Evolutionary conservation across 192 early-diverging fungal genomes (phyloP), one percentile per base, ranked within the genome.

Genomic region (Coemansia sp.): DNA sequence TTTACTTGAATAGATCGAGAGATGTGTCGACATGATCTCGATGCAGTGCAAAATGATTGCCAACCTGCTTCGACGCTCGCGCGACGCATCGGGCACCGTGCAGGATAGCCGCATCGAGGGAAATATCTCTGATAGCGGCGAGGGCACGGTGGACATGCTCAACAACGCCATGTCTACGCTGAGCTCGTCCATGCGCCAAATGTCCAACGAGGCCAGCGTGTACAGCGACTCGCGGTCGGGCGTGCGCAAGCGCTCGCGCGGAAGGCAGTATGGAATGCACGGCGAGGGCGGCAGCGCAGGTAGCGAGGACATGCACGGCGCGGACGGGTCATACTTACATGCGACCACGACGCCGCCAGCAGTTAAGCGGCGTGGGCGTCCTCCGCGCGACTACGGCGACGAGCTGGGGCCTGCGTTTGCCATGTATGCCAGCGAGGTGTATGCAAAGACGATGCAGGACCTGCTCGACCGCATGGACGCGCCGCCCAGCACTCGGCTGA

Each of bases 31-130:
- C 57, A 75, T 80, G 72, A 71, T 80, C 24, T 68, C 77, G 47
- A 70, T 80, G 72, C 77, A 80, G 62, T 74, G 72, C 59, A 69
- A 57, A 51, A 80, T 80, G 77, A 67, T 80, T 56, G 60, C 64
- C 27, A 71, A 74, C 45, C 62, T 80, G 72, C 72, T 80, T 14
- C 71, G 77, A n/a, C 77, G 77, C 32, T 67, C 72, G 27, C 71
- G 77, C 47, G 68, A 62, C 14, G 59, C 72, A 19, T 74, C 77
- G 0, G 65, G 61, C 3, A 49, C 55, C 6, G 47, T 27, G 16
- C 48, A 47, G 10, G 49, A 36, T 54, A 18, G 28, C 52, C 49
- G 50, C 11, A 36, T 39, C 25, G 64, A 66, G 32, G 39, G 36
- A n/a, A 63, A 45, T 24, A 22, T 64, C 32, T 46, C 68, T 13